Conservation (phyloP, 2,329 filamentous ascomycete species). For the Aspergillus puulaauensis region DNA sequence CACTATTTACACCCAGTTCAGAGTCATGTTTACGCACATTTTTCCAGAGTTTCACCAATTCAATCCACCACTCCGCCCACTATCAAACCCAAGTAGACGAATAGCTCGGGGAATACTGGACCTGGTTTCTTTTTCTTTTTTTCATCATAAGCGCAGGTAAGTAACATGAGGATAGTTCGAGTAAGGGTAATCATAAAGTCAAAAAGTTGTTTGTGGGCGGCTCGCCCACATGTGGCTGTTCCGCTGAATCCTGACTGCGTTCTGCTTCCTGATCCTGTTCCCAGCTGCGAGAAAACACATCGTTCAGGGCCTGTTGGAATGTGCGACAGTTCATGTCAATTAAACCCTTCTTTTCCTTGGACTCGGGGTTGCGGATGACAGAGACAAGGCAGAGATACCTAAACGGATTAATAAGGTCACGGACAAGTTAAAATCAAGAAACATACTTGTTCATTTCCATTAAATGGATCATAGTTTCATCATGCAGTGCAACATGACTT, state of each 20-base stretch:
- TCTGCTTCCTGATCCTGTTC: constrained; percentile 37
- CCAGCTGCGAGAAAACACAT: constrained; percentile 58
- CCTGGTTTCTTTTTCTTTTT: neutral
- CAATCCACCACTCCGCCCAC: neutral
- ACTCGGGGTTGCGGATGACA: constrained; percentile 64
- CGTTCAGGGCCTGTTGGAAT: constrained; percentile 61
- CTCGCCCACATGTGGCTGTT: constrained; percentile 7
- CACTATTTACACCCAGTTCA: neutral
- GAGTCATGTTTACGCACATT: no score
- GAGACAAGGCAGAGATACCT: constrained; percentile 66
- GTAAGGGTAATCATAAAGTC: neutral
- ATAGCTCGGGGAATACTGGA: neutral
- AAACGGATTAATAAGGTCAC: constrained; percentile 16
- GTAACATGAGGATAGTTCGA: neutral
- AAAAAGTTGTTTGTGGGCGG: constrained; percentile 5
- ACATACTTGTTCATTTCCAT: constrained; percentile 66
- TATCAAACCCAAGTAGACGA: neutral
- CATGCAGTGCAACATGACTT: constrained; percentile 62
- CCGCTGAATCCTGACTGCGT: constrained; percentile 12
- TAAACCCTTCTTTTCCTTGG: constrained; percentile 62
- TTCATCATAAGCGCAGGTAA: neutral
- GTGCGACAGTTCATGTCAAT: constrained; percentile 68
- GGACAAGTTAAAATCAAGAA: neutral
- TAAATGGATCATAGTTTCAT: constrained; percentile 62
- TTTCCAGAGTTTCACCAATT: neutral